A percentile compares a stretch with the other conserved stretches of the same genome.
Conservation (phyloP, 2,329 filamentous ascomycete genomes). For the Phyllosticta ampelicida region DNA sequence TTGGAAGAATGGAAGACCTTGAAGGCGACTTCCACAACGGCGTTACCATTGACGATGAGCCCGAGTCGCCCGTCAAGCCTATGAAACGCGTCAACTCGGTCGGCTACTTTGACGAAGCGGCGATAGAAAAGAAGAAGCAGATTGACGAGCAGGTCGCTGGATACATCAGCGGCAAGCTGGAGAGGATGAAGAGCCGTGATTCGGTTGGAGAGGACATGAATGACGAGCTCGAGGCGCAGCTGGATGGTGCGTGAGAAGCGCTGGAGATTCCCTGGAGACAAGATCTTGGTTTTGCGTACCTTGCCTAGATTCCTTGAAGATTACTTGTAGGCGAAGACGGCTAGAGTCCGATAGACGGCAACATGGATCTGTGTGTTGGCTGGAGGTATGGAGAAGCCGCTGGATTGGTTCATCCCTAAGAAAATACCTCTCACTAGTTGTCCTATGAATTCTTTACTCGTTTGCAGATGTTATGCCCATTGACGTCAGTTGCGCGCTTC, state of each 20-base stretch:
- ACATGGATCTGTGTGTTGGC: too few relatives aligned
- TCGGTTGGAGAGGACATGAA: constrained; percentile 38
- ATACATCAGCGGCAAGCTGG: constrained; percentile 73
- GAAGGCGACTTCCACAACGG: constrained; percentile 15
- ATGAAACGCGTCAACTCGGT: constrained; percentile 36
- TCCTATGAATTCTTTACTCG: too few relatives aligned
- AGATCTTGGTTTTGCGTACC: background rate
- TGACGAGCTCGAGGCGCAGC: constrained; percentile 52
- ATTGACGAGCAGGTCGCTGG: constrained; percentile 56
- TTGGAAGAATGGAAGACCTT: constrained; percentile 43
- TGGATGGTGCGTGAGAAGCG: constrained; percentile 32
- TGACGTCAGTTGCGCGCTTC: too few relatives aligned
- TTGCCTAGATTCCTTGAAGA: background rate
- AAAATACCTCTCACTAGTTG: background rate
- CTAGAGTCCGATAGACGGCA: background rate
- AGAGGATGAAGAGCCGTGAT: constrained; percentile 55
- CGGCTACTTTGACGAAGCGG: constrained; percentile 43
- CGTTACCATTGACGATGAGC: constrained; percentile 14
- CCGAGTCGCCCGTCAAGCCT: constrained; percentile 1
- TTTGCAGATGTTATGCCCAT: too few relatives aligned
- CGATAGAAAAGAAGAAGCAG: constrained; percentile 25
- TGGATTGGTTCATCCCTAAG: background rate
- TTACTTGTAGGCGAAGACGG: background rate
- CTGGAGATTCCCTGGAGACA: background rate
- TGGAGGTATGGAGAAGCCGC: background rate